Percentiles rank a stretch among this genome's conserved stretches.
phyloP scores from a whole-genome alignment of 257 asterid genomes.

The Striga asiatica region DNA sequence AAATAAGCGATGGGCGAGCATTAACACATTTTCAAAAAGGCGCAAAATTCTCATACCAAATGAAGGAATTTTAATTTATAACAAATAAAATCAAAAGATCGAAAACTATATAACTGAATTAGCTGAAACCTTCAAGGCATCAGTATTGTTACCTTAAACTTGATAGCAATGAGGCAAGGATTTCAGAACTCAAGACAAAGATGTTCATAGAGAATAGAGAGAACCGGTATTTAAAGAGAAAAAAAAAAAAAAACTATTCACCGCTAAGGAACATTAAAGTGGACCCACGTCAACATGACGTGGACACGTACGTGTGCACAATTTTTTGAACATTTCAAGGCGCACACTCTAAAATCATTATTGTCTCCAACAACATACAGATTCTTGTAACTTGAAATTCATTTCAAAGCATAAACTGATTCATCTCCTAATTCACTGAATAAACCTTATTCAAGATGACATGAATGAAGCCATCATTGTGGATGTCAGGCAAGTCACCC shows the following conservation, averaged over 20 bases:
- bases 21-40: neutral
- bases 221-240: neutral
- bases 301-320: neutral
- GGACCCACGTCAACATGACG: neutral
- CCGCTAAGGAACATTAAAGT: neutral
- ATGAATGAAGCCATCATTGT: neutral
- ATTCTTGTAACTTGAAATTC: neutral
- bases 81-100: neutral
- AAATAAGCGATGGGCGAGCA: neutral
- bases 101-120: neutral
- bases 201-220: neutral
- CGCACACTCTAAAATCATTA: neutral
- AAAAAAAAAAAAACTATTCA: neutral
- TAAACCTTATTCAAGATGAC: neutral
- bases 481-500: neutral
- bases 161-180: neutral
- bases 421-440: neutral
- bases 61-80: neutral
- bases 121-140: neutral
- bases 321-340: neutral
- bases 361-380: neutral
- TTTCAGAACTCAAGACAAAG: neutral
- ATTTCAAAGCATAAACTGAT: neutral
- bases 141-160: neutral
- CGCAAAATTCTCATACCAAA: neutral